phyloP scores from a whole-genome alignment of 495 filamentous ascomycete species.

The Oleoguttula mirabilis region DNA sequence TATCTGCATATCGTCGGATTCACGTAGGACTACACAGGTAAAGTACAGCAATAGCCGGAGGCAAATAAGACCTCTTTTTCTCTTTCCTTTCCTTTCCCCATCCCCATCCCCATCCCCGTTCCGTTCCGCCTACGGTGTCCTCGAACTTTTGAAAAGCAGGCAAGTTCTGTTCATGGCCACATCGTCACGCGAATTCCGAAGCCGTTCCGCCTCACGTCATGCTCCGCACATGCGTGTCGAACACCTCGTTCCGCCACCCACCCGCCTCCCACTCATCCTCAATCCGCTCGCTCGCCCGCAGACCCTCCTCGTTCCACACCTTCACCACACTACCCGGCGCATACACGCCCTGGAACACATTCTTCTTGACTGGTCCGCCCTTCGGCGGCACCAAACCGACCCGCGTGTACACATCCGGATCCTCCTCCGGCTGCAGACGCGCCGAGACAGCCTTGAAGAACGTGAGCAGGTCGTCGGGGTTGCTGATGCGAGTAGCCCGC shows the following conservation, averaged over 20 bases:
- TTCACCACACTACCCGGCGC: conserved; percentile 79
- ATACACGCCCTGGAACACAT: conserved; percentile 73
- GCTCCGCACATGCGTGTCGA: conserved; percentile 38
- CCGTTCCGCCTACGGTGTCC: too few relatives aligned
- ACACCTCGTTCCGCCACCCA: conserved; percentile 80
- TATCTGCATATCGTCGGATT: too few relatives aligned
- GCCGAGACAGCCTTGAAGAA: conserved; percentile 74
- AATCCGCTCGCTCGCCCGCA: conserved; percentile 48
- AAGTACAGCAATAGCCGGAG: too few relatives aligned
- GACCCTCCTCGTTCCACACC: conserved; percentile 71
- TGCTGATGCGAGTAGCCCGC: conserved; percentile 68
- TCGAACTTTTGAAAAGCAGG: too few relatives aligned
- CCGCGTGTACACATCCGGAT: conserved; percentile 60
- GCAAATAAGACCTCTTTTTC: too few relatives aligned
- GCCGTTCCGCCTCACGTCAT: conserved; percentile 51
- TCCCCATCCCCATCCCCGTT: too few relatives aligned
- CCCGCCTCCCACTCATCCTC: conserved; percentile 51
- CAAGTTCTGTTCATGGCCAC: too few relatives aligned
- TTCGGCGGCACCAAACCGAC: conserved; percentile 54
- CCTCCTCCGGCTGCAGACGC: conserved; percentile 52
- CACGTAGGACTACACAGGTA: too few relatives aligned
- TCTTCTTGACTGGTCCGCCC: conserved; percentile 24
- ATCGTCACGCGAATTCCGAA: too few relatives aligned
- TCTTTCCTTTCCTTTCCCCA: too few relatives aligned
- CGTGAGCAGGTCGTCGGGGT: conserved; percentile 65